phyloP scores from a whole-genome alignment of 2,329 filamentous ascomycete species.

The Penicillium oxalicum region DNA sequence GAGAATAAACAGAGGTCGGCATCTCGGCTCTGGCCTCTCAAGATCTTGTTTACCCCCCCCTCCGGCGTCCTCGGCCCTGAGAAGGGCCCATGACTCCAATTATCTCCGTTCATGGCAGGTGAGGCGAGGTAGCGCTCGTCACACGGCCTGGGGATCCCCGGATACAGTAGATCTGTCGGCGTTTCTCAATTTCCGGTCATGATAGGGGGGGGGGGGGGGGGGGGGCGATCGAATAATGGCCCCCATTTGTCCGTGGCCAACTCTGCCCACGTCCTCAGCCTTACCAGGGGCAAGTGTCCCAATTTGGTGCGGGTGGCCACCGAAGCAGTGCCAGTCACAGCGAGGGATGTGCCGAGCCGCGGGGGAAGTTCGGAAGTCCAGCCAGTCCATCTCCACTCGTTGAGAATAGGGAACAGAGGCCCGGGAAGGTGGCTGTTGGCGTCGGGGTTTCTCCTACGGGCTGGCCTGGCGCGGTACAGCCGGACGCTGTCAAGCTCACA shows the following conservation, averaged over 20 bases:
- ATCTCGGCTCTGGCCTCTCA: too few species aligned
- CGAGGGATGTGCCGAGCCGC: conserved; percentile 6
- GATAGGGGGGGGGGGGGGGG: too few species aligned
- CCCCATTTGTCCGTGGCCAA: not conserved
- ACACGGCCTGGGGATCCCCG: not conserved
- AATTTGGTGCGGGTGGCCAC: conserved; percentile 4
- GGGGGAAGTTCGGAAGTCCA: conserved; percentile 14
- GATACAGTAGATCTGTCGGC: too few species aligned
- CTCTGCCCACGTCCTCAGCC: not conserved
- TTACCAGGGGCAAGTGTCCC: conserved; percentile 1
- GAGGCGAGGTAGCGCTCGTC: not conserved
- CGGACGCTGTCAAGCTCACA: too few species aligned
- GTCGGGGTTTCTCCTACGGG: too few species aligned
- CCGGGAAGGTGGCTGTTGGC: too few species aligned
- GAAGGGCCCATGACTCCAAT: too few species aligned
- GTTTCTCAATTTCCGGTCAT: too few species aligned
- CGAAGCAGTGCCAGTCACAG: not conserved
- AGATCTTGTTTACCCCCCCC: too few species aligned
- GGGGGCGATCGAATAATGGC: not conserved
- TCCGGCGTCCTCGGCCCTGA: too few species aligned
- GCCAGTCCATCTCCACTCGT: not conserved
- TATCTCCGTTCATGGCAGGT: not conserved
- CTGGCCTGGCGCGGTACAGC: too few species aligned
- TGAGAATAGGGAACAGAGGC: not conserved
- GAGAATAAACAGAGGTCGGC: too few species aligned